Evolutionary conservation across 2,329 filamentous ascomycete species (phyloP).

Genomic region (Fusarium siculi): DNA sequence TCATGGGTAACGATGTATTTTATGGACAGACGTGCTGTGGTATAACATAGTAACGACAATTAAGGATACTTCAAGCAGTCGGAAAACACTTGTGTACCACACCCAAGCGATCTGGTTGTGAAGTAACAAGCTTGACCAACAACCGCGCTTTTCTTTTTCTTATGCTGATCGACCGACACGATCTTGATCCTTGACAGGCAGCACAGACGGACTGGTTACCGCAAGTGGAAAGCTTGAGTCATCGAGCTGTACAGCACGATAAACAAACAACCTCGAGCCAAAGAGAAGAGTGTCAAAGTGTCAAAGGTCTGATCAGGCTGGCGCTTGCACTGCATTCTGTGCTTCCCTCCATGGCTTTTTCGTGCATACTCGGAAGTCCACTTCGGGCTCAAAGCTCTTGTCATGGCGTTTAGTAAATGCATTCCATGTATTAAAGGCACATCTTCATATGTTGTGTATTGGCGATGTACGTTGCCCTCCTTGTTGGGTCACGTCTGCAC

Average conservation of each 20-base stretch:
- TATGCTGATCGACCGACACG: slow-evolving; percentile 25
- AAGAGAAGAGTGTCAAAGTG: slow-evolving; percentile 4
- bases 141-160: slow-evolving; percentile 28
- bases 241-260: slow-evolving; percentile 14
- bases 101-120: slow-evolving; percentile 9
- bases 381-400: background rate
- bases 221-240: slow-evolving; percentile 24
- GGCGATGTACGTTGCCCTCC: slow-evolving; percentile 1
- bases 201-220: slow-evolving; percentile 21
- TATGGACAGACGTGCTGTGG: background rate
- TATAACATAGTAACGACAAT: background rate
- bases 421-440: background rate
- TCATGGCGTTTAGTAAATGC: background rate
- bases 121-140: slow-evolving; percentile 22
- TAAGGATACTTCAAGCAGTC: background rate
- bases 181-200: slow-evolving; percentile 26
- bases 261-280: slow-evolving; percentile 34
- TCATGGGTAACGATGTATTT: background rate
- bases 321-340: slow-evolving; percentile 41
- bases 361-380: background rate
- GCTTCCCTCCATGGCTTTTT: slow-evolving; percentile 3
- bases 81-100: slow-evolving; percentile 18
- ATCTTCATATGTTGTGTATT: background rate
- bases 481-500: slow-evolving; percentile 6
- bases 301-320: slow-evolving; percentile 27